Base-by-base conservation (phyloP, 1,284 basidiomycete genomes). In the Malassezia yamatoensis region DNA sequence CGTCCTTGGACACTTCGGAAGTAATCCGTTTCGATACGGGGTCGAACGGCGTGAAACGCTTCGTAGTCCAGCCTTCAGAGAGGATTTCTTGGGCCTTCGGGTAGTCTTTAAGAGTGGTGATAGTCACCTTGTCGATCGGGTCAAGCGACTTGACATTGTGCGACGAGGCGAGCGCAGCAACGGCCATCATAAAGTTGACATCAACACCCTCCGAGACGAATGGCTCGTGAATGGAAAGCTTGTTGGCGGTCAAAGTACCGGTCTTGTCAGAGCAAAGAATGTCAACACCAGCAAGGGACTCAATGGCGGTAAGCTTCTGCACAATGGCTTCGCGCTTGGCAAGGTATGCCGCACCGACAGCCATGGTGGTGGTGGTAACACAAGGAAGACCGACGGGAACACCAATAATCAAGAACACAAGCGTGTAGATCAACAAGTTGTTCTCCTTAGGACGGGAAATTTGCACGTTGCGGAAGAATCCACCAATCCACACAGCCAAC, bases 251-350 rank as follows among this genome's bases (percentile, higher is more conserved):
- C 38, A 82, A 70, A 6, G 79, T 80, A 59, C 79, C 80, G 7
- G 80, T 81, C 77, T 81, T 81, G 71, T 81, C 81, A 35, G 80
- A 79, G 73, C 80, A 81, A 37, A 81, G 77, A 32, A 81, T 79
- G 61, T 81, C 80, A 58, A 81, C 80, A 65, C 81, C 81, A 24
- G 81, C 81, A 21, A 82, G 76, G 34, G 78, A 79, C 70, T 82
- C 81, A 70, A 82, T 81, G 46, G 81, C 80, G 12, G 80, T 81
- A 42, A 82, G 76, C 72, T 81, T 81, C 69, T 81, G 80, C n/a
- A 82, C 81, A 68, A 82, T 81, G n/a, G 80, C 80, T 66, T 81
- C 77, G 39, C 78, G 75, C 58, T 77, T 76, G 32, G 81, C 81
- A 40, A 82, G 78, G 74, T 80, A 81, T 7, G 80, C 79, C 37